Percentiles rank a stretch among this genome's conserved stretches.
Evolutionary conservation across 768 basidiomycete species (phyloP).

Genomic region (Zangia roseola): DNA sequence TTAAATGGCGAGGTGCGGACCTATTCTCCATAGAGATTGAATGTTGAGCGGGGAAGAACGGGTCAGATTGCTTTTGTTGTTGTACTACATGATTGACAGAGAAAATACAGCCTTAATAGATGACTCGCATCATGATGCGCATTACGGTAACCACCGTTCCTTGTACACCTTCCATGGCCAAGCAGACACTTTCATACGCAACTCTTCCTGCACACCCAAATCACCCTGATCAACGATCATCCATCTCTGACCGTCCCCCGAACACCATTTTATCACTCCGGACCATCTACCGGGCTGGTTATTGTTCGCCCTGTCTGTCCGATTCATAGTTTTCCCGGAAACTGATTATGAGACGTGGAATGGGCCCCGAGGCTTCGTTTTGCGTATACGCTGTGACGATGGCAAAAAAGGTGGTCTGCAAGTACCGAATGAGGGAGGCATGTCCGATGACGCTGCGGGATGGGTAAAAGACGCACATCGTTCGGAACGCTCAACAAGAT

Average conservation of each 20-base stretch:
- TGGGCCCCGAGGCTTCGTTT: constrained; percentile 17
- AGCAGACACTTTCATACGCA: not conserved
- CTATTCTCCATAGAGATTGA: too few relatives aligned
- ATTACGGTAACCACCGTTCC: too few relatives aligned
- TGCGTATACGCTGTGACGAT: constrained; percentile 16
- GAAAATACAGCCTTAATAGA: too few relatives aligned
- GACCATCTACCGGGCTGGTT: not conserved
- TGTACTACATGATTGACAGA: too few relatives aligned
- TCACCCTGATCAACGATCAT: not conserved
- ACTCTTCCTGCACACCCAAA: too few relatives aligned
- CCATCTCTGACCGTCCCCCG: not conserved
- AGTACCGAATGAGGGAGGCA: too few relatives aligned
- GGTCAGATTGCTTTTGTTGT: too few relatives aligned
- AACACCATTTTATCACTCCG: constrained; percentile 13
- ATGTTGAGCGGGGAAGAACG: too few relatives aligned
- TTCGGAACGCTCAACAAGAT: constrained; percentile 9
- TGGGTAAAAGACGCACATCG: constrained; percentile 1
- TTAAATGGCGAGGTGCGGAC: too few relatives aligned
- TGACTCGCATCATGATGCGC: too few relatives aligned
- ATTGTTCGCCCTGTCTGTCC: not conserved
- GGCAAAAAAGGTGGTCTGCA: constrained; percentile 6
- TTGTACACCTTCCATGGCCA: not conserved
- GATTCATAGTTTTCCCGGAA: constrained; percentile 17
- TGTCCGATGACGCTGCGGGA: too few relatives aligned
- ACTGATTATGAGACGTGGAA: constrained; percentile 20